A percentile compares a stretch with the other conserved stretches of the same genome.
These are phyloP conservation scores for Paecilomyces sp. DNA, from an alignment of 2,329 filamentous ascomycete genomes.

Conservation along the genomic window DNA sequence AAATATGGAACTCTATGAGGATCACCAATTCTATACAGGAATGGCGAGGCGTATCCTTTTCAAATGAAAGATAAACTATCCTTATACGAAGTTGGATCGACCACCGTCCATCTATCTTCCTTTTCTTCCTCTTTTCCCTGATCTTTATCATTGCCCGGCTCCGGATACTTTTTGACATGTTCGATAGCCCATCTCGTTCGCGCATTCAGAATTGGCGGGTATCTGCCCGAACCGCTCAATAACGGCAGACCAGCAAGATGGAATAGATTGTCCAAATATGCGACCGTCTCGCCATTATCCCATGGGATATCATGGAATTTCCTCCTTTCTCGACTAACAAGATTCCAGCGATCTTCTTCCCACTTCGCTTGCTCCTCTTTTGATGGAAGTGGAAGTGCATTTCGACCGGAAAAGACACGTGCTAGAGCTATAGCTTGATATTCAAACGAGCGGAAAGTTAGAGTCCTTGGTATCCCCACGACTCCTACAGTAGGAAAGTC, in stretches of 20 bases:
- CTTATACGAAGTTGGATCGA: constrained; percentile 2
- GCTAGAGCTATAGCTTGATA: constrained; percentile 58
- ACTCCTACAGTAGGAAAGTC: constrained; percentile 44
- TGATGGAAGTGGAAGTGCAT: constrained; percentile 36
- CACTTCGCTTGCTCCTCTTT: constrained; percentile 43
- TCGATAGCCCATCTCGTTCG: constrained; percentile 16
- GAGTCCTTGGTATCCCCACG: constrained; percentile 31
- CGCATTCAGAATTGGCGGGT: constrained; percentile 11
- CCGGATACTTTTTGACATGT: constrained; percentile 11
- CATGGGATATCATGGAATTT: constrained; percentile 14
- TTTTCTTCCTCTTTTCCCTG: not conserved
- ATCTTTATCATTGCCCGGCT: constrained; percentile 5
- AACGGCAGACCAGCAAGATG: constrained; percentile 10
- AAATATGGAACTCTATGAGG: not conserved
- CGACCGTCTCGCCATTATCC: constrained; percentile 13
- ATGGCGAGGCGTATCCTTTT: not conserved
- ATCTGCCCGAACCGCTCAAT: constrained; percentile 12
- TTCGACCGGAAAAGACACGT: constrained; percentile 48
- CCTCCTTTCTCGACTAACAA: constrained; percentile 7
- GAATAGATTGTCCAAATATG: constrained; percentile 10
- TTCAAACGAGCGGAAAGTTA: constrained; percentile 60
- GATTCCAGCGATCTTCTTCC: constrained; percentile 41
- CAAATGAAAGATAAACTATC: constrained; percentile 12
- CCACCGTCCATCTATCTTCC: constrained; percentile 1
- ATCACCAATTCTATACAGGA: not conserved